phyloP scores from a whole-genome alignment of 208 protist genomes.

The Wallacemonas sp. region DNA sequence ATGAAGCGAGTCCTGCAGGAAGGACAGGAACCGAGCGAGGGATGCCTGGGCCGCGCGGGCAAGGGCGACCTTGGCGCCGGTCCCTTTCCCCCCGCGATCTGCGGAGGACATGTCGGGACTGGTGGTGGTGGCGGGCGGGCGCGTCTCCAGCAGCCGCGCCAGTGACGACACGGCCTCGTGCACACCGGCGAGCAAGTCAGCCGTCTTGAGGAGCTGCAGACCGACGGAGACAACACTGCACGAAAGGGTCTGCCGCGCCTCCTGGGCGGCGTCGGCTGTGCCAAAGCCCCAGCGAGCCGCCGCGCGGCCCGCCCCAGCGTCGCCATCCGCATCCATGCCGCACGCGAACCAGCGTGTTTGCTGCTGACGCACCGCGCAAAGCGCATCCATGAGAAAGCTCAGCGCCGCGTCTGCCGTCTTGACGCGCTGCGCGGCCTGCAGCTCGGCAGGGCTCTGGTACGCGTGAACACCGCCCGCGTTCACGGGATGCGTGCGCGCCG shows the following conservation, averaged over 20 bases:
- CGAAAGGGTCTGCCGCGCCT: not conserved
- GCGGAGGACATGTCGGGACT: no score
- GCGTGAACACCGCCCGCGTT: not conserved
- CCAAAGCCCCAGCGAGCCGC: conserved; percentile 2
- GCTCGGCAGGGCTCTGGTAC: not conserved
- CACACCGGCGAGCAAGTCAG: not conserved
- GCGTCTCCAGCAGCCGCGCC: not conserved
- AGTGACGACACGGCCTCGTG: conserved; percentile 1
- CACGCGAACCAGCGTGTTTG: conserved; percentile 36
- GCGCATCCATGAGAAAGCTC: conserved; percentile 57
- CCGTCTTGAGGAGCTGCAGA: not conserved
- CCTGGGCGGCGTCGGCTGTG: not conserved
- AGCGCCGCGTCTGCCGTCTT: conserved; percentile 15
- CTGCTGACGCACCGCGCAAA: conserved; percentile 61
- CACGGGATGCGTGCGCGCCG: not conserved
- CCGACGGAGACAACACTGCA: conserved; percentile 1
- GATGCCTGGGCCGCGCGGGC: conserved; percentile 29
- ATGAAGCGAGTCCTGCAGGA: conserved; percentile 36
- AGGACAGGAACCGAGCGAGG: conserved; percentile 35
- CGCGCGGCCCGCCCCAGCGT: not conserved
- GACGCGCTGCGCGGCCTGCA: not conserved
- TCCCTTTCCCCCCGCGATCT: no score
- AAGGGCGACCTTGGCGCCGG: conserved; percentile 27
- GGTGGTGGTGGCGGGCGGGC: no score
- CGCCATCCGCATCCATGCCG: no score